phyloP scores from a whole-genome alignment of 352 stramenopile species.

The Globisporangium yorkense region DNA sequence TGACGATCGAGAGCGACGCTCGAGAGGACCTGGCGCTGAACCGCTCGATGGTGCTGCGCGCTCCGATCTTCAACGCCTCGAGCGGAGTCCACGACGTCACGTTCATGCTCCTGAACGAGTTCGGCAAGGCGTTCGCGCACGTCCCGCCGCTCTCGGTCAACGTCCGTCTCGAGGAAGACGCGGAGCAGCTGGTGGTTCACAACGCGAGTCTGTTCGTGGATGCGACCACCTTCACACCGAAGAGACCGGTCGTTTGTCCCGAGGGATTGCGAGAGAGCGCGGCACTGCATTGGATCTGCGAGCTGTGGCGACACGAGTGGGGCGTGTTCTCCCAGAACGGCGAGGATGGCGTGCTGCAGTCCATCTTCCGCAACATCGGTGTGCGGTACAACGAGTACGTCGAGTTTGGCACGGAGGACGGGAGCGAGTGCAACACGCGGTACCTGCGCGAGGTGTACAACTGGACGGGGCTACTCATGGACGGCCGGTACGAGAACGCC shows the following conservation, averaged over 20 bases:
- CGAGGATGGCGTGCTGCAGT: conserved; percentile 54
- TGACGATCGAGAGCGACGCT: conserved; percentile 20
- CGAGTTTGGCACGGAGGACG: conserved; percentile 61
- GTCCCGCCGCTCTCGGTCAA: conserved; percentile 17
- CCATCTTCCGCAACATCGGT: conserved; percentile 53
- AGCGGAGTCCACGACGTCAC: conserved; percentile 23
- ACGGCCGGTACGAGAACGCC: conserved; percentile 35
- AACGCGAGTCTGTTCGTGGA: conserved; percentile 18
- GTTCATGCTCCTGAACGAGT: conserved; percentile 38
- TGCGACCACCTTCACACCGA: conserved; percentile 15
- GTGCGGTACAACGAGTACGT: conserved; percentile 35
- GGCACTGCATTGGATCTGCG: conserved; percentile 38
- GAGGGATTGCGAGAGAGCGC: conserved; percentile 2
- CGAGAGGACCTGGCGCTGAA: conserved; percentile 11
- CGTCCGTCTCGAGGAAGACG: background rate
- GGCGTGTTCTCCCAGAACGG: conserved; percentile 62
- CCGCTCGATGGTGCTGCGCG: conserved; percentile 22
- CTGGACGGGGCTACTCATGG: conserved; percentile 60
- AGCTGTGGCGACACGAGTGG: conserved; percentile 62
- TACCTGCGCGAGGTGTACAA: conserved; percentile 32
- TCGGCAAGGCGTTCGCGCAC: conserved; percentile 32
- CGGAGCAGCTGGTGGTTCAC: background rate
- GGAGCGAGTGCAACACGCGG: conserved; percentile 57
- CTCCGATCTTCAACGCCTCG: conserved; percentile 25
- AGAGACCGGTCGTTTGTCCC: conserved; percentile 19